Base-by-base conservation (phyloP, 2,329 filamentous ascomycete species). In the Colletotrichum cuscutae region DNA sequence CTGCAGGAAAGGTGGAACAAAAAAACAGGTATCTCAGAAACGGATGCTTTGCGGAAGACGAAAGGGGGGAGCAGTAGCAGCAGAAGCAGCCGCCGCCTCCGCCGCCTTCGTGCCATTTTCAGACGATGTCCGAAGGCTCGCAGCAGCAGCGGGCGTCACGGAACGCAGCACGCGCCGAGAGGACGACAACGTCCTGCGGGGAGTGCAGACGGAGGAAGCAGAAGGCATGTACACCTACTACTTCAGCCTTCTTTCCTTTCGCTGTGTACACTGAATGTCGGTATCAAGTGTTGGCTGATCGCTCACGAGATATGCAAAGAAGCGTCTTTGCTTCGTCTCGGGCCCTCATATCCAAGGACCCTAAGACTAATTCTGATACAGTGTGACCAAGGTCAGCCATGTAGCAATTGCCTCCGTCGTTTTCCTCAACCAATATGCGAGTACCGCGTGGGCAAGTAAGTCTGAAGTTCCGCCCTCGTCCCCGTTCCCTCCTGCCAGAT, bases 321-420 rank as follows among this genome's bases (percentile, higher is more conserved):
- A n/a, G 42, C 42, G 19, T 49, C 22, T 22, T 56, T 49, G 19
- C 22, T 53, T 22, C 56, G 53, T 13, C 9, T 56, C 7, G 22
- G 28, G 52, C 28, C 35, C 32, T 53, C 5, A 5, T 35, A 8
- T 35, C 32, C 13, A 12, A 49, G 67, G 35, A 65, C 57, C 67
- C 15, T 52, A 49, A 13, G 54, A 65, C 65, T 72, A 54, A 72
- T 32, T 9, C 11, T 46, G 22, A 49, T 46, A 28, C 73, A 89
- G 87, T 89, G 88, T 77, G 87, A 88, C 75, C 86, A 88, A 75
- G 84, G 85, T 30, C 86, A 87, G 35, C 88, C 88, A 15, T 89
- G 88, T 79, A 84, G 84, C 56, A 88, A 89, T 76, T 89, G 88
- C 75, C 80, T 83, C 28, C 84, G 87, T 49, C 83, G 87, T 35